These are phyloP conservation scores for Strigomonas galati DNA, from an alignment of 208 protist genomes.

Conservation along the genomic window DNA sequence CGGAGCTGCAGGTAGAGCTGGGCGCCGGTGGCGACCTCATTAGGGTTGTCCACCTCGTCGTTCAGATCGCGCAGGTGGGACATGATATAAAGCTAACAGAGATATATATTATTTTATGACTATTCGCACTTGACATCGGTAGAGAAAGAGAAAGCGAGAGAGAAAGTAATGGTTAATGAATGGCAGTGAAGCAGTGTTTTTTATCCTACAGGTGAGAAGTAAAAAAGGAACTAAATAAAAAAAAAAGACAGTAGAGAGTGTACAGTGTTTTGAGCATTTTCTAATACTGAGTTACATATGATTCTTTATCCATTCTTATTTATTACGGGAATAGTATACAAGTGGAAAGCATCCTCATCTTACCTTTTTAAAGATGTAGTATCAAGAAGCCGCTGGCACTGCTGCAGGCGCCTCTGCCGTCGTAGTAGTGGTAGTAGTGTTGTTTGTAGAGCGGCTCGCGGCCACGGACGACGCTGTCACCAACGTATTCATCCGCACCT, in stretches of 20 bases:
- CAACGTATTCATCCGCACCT: slow-evolving; percentile 86
- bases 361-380: too few relatives aligned
- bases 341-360: neutral
- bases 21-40: slow-evolving; percentile 60
- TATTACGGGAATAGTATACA: slow-evolving; percentile 2
- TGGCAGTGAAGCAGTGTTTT: neutral
- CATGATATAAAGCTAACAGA: neutral
- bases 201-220: neutral
- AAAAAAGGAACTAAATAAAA: neutral
- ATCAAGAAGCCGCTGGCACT: too few relatives aligned
- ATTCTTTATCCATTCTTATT: slow-evolving; percentile 17
- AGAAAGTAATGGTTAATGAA: neutral
- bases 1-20: slow-evolving; percentile 68
- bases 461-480: slow-evolving; percentile 54
- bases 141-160: neutral
- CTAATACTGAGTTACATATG: too few relatives aligned
- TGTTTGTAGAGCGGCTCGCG: too few relatives aligned
- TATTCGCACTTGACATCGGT: neutral
- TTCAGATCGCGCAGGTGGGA: neutral
- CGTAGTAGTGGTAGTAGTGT: too few relatives aligned
- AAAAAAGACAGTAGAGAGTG: neutral
- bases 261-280: too few relatives aligned
- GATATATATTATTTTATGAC: neutral
- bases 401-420: too few relatives aligned
- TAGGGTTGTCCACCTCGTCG: slow-evolving; percentile 32